phyloP scores from a whole-genome alignment of 768 basidiomycete genomes.

The Mycena rebaudengoi region DNA sequence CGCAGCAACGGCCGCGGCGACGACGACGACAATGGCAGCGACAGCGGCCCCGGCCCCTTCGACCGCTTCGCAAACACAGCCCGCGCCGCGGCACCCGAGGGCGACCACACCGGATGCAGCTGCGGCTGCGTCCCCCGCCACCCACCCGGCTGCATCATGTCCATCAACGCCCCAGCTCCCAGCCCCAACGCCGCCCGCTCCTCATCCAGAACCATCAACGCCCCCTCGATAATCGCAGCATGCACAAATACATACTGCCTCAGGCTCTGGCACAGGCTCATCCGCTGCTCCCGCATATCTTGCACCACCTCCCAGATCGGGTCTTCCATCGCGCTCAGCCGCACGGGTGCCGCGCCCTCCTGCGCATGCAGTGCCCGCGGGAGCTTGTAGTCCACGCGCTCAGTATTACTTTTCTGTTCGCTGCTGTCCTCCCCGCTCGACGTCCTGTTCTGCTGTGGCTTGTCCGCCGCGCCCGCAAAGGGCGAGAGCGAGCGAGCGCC shows the following conservation, averaged over 20 bases:
- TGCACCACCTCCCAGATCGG: slow-evolving; percentile 87
- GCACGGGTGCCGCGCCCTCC: slow-evolving; percentile 55
- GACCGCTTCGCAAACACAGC: too few species aligned
- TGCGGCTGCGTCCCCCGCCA: too few species aligned
- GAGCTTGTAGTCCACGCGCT: slow-evolving; percentile 62
- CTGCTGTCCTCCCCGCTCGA: neutral
- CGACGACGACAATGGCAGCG: too few species aligned
- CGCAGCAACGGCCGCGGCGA: slow-evolving; percentile 21
- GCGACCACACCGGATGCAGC: too few species aligned
- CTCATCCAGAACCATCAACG: slow-evolving; percentile 80
- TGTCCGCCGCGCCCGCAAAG: neutral
- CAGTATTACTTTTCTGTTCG: neutral
- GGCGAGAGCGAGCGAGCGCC: slow-evolving; percentile 22
- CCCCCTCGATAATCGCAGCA: slow-evolving; percentile 83
- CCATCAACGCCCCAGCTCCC: too few species aligned
- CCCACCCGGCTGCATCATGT: too few species aligned
- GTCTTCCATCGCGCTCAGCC: slow-evolving; percentile 70
- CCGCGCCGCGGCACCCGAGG: too few species aligned
- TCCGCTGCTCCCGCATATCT: slow-evolving; percentile 95
- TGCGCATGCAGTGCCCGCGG: slow-evolving; percentile 67
- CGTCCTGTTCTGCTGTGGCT: neutral
- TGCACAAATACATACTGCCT: slow-evolving; percentile 96
- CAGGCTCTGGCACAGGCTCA: slow-evolving; percentile 95
- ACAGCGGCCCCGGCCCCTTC: too few species aligned
- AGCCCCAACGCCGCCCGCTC: slow-evolving; percentile 63